Base-by-base conservation (phyloP, 2,329 filamentous ascomycete genomes). In the Colletotrichum godetiae region DNA sequence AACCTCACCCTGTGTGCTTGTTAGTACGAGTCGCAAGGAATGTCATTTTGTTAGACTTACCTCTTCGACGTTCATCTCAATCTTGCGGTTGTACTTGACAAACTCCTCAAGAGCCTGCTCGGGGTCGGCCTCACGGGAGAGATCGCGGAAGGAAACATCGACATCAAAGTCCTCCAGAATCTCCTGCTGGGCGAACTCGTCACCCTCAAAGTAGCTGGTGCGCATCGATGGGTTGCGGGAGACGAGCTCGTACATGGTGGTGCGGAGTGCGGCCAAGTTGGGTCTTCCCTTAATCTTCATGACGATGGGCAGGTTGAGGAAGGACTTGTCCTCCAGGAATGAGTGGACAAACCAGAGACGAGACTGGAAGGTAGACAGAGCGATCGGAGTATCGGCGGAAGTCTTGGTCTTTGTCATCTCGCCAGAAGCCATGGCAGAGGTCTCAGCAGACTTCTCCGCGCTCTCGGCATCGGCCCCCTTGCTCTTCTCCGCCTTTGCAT, bases 261-360 rank as follows among this genome's bases (percentile, higher is more conserved):
- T 69, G 29, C 75, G 73, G 58, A 78, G 73, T 15, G 59, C 63
- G 19, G 35, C n/a, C 29, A 73, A 65, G 53, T 78, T 68, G 2
- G 76, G 76, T 67, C 72, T 73, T 24, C 77, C 77, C 73, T 76
- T 78, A 62, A 78, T 78, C 61, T 72, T 73, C 15, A 78, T 74
- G 37, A 76, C 59, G 52, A 76, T 77, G 56, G 76, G 75, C 22
- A 78, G 71, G 66, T 78, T 78, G 72, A 78, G 76, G 69, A 76
- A 74, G 1, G 75, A 76, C 63, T 76, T 76, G 66, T 78, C 76
- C 56, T 77, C 77, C 11, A 76, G 68, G 72, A 78, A 77, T 59
- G 72, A 78, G 72, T 78, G 77, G 12, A 77, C 73, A 55, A 77
- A 78, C 77, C 77, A 78, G 27, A 78, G 75, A 5, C 77, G 77